Evolutionary conservation across 495 filamentous ascomycete species (phyloP).

Genomic region (Aspergillus nidulans): DNA sequence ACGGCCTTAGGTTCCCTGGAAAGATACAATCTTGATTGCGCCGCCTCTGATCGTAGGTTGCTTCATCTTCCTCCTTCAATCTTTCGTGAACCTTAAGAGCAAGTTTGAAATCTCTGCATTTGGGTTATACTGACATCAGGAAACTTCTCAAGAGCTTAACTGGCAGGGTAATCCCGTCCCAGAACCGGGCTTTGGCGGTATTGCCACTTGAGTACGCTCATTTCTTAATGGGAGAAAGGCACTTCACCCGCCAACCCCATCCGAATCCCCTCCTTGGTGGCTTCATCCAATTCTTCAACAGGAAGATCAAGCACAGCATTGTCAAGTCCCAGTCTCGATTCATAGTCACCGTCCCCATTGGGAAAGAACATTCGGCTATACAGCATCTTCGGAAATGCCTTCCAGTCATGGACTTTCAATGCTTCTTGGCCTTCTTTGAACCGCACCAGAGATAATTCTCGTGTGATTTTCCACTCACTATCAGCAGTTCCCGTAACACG

Average conservation of each 20-base stretch:
- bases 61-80: too few relatives aligned
- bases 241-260: slow-evolving; percentile 9
- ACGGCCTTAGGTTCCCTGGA: too few relatives aligned
- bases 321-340: slow-evolving; percentile 29
- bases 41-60: too few relatives aligned
- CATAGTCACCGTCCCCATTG: slow-evolving; percentile 38
- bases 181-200: too few relatives aligned
- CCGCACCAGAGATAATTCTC: slow-evolving; percentile 24
- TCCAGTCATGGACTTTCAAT: slow-evolving; percentile 33
- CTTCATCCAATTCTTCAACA: slow-evolving; percentile 56
- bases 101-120: too few relatives aligned
- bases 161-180: too few relatives aligned
- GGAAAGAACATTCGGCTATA: slow-evolving; percentile 51
- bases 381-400: slow-evolving; percentile 30
- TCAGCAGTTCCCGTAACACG: slow-evolving; percentile 49
- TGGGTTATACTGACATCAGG: too few relatives aligned
- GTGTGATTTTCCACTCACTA: slow-evolving; percentile 52
- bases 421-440: slow-evolving; percentile 32
- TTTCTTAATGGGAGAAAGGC: slow-evolving; percentile 1
- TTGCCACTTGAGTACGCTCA: too few relatives aligned
- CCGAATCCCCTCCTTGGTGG: slow-evolving; percentile 25
- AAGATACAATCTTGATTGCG: too few relatives aligned
- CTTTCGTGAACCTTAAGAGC: too few relatives aligned
- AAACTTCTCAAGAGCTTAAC: too few relatives aligned
- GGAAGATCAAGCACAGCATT: slow-evolving; percentile 52